Evolutionary conservation across 257 asterid species (phyloP), one percentile per base, ranked within the genome.

Genomic region (Nicotiana undulata): DNA sequence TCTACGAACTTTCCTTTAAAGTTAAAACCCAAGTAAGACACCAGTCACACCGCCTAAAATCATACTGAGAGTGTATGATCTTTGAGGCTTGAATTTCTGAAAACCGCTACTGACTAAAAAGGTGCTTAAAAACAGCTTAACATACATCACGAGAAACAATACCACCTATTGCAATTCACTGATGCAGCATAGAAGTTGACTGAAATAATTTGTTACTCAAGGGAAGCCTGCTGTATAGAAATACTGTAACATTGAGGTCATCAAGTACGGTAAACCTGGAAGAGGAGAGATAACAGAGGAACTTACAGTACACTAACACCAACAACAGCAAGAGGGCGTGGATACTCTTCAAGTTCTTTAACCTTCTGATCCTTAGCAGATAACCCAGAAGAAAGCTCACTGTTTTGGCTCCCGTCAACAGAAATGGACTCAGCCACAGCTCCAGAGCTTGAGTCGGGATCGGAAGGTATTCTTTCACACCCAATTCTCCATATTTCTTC

Each of bases 231-330:
- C 11, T 40, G 49, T 2, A 40, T 40, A 40, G 49, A 40, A 40
- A 40, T 2, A 8, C 49, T 40, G 3, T 40, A 40, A 40, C 49
- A 40, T 40, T 40, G 49, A 40, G 49, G 49, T 40, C 49, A 40
- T 40, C 28, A 17, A 24, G 40, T 51, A 40, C 10, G 29, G 61
- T 66, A 34, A 81, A 79, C 11, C 13, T 13, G 0, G 26, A 66
- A 32, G 15, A 17, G 8, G 75, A 22, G 46, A 79, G 37, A 31
- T 3, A 29, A 11, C 28, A 44, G 51, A 34, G 3, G 56, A 75
- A 90, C 99, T 93, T 90, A 93, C 99, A 93, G 86, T 83, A 93
- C 98, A 84, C 98, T 95, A 81, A 91, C 98, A 40, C 94, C 97
- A 81, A 93, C 90, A 56, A 95, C 94, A 55, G 97, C 95, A 82